Evolutionary conservation across 2,329 filamentous ascomycete species (phyloP).

Genomic region (Calonectria naviculata): DNA sequence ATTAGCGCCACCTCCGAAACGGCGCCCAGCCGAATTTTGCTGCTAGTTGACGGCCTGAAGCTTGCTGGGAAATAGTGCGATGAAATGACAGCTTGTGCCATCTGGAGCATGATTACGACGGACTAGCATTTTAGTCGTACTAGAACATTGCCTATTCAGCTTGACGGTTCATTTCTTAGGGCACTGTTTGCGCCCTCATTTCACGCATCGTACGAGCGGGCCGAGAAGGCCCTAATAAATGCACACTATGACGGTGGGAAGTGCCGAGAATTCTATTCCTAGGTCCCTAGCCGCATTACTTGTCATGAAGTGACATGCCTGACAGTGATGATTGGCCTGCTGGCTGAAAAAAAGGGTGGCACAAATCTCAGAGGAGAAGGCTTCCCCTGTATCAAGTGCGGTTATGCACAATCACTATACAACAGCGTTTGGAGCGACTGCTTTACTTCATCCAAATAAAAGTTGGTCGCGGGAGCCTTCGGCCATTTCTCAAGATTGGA

Average conservation of each 20-base stretch:
- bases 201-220: neutral
- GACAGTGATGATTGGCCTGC: neutral
- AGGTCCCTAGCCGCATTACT: neutral
- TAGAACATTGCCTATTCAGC: neutral
- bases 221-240: neutral
- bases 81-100: neutral
- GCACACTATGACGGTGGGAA: neutral
- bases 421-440: neutral
- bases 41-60: neutral
- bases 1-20: neutral
- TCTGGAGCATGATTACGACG: neutral
- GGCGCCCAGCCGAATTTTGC: neutral
- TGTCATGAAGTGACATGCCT: neutral
- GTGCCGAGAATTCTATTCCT: neutral
- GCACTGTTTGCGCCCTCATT: neutral
- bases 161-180: no score
- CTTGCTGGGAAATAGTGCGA: neutral
- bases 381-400: neutral
- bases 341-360: neutral
- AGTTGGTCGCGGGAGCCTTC: neutral
- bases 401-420: neutral
- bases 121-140: neutral
- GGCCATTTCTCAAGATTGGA: neutral
- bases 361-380: no score
- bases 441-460: neutral